Percentiles rank a stretch among this genome's conserved stretches.
phyloP scores from a whole-genome alignment of 108 stramenopile species.

The Chaetoceros tenuissimus region DNA sequence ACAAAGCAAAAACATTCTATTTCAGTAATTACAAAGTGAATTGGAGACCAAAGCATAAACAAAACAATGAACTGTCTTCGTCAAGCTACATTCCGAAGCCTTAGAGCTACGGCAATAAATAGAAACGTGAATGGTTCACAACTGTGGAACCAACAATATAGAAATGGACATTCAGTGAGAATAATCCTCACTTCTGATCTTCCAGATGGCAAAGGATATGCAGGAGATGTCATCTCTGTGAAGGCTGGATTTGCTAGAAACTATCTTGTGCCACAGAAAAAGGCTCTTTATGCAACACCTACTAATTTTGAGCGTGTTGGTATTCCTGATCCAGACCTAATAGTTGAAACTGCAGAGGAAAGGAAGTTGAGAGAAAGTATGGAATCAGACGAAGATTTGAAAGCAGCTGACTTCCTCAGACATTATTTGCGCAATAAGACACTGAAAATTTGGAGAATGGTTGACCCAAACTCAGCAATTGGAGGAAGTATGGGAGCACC shows the following conservation, averaged over 20 bases:
- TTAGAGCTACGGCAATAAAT: too few relatives aligned
- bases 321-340: conserved; percentile 56
- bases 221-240: conserved; percentile 67
- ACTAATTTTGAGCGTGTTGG: conserved; percentile 72
- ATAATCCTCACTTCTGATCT: conserved; percentile 67
- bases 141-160: conserved; percentile 16
- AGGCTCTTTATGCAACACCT: conserved; percentile 73
- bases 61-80: too few relatives aligned
- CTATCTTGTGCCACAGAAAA: conserved; percentile 63
- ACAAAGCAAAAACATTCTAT: too few relatives aligned
- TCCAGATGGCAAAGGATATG: conserved; percentile 67
- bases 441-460: conserved; percentile 62
- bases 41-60: too few relatives aligned
- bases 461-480: conserved; percentile 47
- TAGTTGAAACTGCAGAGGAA: conserved; percentile 46
- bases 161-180: conserved; percentile 60
- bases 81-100: too few relatives aligned
- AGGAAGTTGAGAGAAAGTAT: conserved; percentile 17
- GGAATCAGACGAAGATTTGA: conserved; percentile 36
- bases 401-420: conserved; percentile 63
- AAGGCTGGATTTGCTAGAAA: conserved; percentile 86
- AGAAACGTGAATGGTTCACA: too few relatives aligned
- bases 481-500: neutral
- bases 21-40: too few relatives aligned
- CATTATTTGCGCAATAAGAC: conserved; percentile 70